Percentiles rank a stretch among this genome's conserved stretches.
These are phyloP conservation scores for Botryotinia convoluta DNA, from an alignment of 2,329 filamentous ascomycete genomes.

Conservation along the genomic window DNA sequence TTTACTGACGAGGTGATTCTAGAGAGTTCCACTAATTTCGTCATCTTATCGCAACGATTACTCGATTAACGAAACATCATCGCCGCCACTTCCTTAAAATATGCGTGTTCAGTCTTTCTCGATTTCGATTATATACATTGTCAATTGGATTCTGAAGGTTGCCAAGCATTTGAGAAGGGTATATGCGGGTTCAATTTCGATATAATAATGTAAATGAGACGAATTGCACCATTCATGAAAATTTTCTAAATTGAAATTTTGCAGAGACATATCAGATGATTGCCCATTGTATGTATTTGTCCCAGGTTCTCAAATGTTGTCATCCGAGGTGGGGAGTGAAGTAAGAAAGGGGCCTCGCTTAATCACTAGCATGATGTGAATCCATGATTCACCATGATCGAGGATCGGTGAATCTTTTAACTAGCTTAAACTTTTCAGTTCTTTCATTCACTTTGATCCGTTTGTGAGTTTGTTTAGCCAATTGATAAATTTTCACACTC, in stretches of 20 bases:
- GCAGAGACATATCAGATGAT: too few species aligned
- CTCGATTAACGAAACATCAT: neutral
- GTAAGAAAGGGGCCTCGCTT: slow-evolving; percentile 1
- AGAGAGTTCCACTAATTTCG: neutral
- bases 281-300: too few species aligned
- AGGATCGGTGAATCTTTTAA: too few species aligned
- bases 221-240: neutral
- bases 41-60: neutral
- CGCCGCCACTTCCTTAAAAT: neutral
- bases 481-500: neutral
- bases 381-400: neutral
- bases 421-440: too few species aligned
- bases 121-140: neutral
- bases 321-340: neutral
- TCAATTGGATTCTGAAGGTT: neutral
- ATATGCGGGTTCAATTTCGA: neutral
- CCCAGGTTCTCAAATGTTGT: neutral
- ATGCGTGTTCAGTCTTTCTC: neutral
- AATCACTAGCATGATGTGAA: neutral
- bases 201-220: neutral
- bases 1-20: neutral
- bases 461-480: neutral
- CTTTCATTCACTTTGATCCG: too few species aligned
- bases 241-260: too few species aligned
- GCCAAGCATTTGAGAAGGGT: neutral